Conservation (phyloP, 140 eudicot genomes). For the Ambrosia hybrid region DNA sequence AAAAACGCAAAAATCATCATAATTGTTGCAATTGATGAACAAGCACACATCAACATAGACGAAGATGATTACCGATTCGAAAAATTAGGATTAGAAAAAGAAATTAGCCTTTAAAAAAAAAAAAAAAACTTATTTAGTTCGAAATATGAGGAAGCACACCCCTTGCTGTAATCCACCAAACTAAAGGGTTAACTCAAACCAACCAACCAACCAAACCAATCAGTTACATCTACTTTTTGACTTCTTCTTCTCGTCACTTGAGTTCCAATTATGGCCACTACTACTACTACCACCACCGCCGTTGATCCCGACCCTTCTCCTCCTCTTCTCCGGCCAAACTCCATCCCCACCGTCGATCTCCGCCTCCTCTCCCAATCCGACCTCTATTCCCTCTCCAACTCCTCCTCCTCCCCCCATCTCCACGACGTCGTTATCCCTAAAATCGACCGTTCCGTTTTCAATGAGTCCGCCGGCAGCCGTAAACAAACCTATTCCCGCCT, state of each 20-base stretch:
- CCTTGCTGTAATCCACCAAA: too few species aligned
- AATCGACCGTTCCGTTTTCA: conserved; percentile 91
- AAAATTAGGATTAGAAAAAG: too few species aligned
- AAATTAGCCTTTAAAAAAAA: too few species aligned
- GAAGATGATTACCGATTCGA: too few species aligned
- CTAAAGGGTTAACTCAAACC: background rate
- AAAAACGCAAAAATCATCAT: too few species aligned
- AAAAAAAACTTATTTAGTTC: too few species aligned
- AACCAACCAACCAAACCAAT: background rate
- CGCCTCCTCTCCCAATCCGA: conserved; percentile 82
- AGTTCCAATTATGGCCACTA: conserved; percentile 21
- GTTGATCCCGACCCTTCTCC: conserved; percentile 35
- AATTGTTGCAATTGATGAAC: too few species aligned
- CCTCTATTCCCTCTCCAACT: conserved; percentile 69
- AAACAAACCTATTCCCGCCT: conserved; percentile 88
- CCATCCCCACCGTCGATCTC: conserved; percentile 74
- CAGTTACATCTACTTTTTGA: background rate
- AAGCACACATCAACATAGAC: too few species aligned
- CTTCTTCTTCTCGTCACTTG: too few species aligned
- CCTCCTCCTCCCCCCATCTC: conserved; percentile 49
- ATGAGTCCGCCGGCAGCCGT: conserved; percentile 87
- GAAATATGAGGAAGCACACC: too few species aligned
- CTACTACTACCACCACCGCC: conserved; percentile 33
- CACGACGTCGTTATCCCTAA: conserved; percentile 76
- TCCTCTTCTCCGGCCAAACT: conserved; percentile 32